A percentile compares a stretch with the other conserved stretches of the same genome.
Conservation (phyloP, 2,329 filamentous ascomycete genomes). For the Nemania bipapillata region DNA sequence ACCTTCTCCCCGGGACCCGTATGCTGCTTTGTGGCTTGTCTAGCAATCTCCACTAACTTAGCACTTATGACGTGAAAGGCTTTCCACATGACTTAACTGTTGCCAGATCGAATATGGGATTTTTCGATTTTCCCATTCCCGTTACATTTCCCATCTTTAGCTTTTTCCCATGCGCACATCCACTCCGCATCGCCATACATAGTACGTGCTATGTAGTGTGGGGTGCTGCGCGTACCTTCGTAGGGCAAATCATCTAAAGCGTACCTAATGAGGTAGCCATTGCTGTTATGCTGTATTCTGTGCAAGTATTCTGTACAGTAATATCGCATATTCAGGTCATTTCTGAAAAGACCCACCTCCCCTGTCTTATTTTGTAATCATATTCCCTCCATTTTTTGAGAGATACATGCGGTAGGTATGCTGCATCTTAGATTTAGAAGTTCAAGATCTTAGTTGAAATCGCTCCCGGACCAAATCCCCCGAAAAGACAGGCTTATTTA, state of each 20-base stretch:
- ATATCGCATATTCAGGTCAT: not conserved
- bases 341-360: not conserved
- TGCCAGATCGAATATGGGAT: slow-evolving; percentile 21
- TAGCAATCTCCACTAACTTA: not conserved
- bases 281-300: too few species aligned
- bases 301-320: too few species aligned
- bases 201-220: not conserved
- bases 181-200: not conserved
- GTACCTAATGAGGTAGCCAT: too few species aligned
- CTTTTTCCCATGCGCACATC: slow-evolving; percentile 6
- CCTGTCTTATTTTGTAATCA: not conserved
- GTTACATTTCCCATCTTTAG: slow-evolving; percentile 30
- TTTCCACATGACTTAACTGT: slow-evolving; percentile 13
- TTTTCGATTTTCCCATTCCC: slow-evolving; percentile 16
- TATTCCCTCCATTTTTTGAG: too few species aligned
- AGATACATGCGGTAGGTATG: not conserved
- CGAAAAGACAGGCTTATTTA: not conserved
- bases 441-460: slow-evolving; percentile 6
- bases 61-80: slow-evolving; percentile 4
- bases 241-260: too few species aligned
- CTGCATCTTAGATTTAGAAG: slow-evolving; percentile 1
- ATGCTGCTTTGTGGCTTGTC: too few species aligned
- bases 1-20: too few species aligned
- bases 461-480: slow-evolving; percentile 19
- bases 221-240: not conserved